Percentiles rank a stretch among this genome's conserved stretches.
Evolutionary conservation across 83 land plant species (phyloP).

Genomic region (Picea abies): DNA sequence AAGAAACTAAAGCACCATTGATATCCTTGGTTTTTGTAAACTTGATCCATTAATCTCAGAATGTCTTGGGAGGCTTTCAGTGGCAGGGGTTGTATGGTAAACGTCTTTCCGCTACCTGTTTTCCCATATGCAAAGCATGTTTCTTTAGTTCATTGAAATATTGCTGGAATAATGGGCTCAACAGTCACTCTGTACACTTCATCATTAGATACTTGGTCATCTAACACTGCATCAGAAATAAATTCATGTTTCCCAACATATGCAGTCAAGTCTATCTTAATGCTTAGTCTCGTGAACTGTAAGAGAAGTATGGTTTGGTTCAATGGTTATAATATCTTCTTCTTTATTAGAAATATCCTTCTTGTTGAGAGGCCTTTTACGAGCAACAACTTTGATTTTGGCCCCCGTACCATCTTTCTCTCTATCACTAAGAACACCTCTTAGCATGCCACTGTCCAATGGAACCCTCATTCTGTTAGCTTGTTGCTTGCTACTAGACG

Average conservation of each 20-base stretch:
- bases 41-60: no score
- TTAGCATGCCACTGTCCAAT: background rate
- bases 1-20: no score
- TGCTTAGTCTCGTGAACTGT: conserved; percentile 91
- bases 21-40: no score
- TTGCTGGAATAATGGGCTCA: conserved; percentile 92
- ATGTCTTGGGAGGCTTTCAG: no score
- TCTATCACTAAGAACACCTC: background rate
- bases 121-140: conserved; percentile 99
- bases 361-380: conserved; percentile 92
- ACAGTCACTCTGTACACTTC: conserved; percentile 56
- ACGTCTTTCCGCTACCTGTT: conserved; percentile 99
- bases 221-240: conserved; percentile 81
- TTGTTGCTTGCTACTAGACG: background rate
- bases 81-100: conserved; percentile 25
- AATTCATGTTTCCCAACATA: no score
- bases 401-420: conserved; percentile 10
- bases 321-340: conserved; percentile 79
- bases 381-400: conserved; percentile 36
- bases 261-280: conserved; percentile 98
- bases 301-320: conserved; percentile 10
- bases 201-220: no score
- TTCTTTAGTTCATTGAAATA: conserved; percentile 93
- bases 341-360: conserved; percentile 89
- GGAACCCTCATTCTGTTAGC: conserved; percentile 2